A percentile compares a stretch with the other conserved stretches of the same genome.
phyloP scores from a whole-genome alignment of 2,329 filamentous ascomycete genomes.

The Fusarium torulosum region DNA sequence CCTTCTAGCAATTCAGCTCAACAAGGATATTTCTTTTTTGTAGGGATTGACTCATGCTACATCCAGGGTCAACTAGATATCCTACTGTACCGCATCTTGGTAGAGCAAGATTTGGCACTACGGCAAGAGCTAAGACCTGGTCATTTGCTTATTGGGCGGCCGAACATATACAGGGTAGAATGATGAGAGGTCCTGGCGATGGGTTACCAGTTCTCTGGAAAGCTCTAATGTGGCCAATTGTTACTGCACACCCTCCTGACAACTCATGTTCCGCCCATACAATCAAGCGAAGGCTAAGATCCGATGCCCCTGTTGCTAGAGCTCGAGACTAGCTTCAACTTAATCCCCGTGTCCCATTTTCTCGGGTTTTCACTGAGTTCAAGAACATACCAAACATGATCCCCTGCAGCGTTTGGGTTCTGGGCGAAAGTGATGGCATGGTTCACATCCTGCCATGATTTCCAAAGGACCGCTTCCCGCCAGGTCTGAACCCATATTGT shows the following conservation, averaged over 20 bases:
- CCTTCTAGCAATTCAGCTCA: neutral
- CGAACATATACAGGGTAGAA: conserved; percentile 27
- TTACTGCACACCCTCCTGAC: conserved; percentile 14
- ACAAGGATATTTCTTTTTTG: neutral
- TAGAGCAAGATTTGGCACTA: conserved; percentile 5
- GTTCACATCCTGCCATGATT: conserved; percentile 17
- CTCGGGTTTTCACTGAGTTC: conserved; percentile 8
- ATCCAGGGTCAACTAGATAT: neutral
- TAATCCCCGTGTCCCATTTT: conserved; percentile 15
- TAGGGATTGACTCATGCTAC: neutral
- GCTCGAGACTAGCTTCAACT: conserved; percentile 30
- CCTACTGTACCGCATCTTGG: conserved; percentile 13
- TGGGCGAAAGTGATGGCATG: neutral
- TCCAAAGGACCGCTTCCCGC: conserved; percentile 1
- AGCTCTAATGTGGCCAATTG: conserved; percentile 36
- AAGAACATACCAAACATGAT: conserved; percentile 17
- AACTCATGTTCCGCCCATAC: conserved; percentile 15
- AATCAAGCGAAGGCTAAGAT: conserved; percentile 21
- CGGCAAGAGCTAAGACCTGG: conserved; percentile 10
- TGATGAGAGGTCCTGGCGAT: conserved; percentile 33
- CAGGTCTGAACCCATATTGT: conserved; percentile 1
- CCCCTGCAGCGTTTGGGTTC: conserved; percentile 11
- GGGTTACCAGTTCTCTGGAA: conserved; percentile 46
- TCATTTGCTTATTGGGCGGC: conserved; percentile 28
- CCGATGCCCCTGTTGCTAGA: conserved; percentile 32